Base-by-base conservation (phyloP, 352 stramenopile species). In the Blastocystis sp. region DNA sequence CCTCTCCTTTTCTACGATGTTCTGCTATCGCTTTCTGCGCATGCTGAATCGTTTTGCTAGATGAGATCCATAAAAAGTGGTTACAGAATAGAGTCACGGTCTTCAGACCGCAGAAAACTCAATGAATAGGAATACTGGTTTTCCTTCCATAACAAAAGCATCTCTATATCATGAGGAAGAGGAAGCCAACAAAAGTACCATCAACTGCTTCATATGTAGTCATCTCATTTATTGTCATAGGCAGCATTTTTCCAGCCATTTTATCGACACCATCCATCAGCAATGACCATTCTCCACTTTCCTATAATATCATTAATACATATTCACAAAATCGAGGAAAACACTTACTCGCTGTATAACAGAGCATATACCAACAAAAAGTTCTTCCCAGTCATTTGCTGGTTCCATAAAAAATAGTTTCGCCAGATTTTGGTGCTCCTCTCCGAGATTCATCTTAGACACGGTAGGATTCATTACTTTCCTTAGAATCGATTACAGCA, bases 81-180 rank as follows among this genome's bases (percentile, higher is more conserved):
- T 3, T 84, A 84, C 73, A 84, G 34, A 26, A 84, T 61, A 50
- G 29, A 54, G 43, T 84, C 73, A 5, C 73, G 45, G 53, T 84
- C 73, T 6, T 41, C 43, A 13, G 29, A 43, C 15, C 26, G 15
- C 18, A 84, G n/a, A 66, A 84, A 84, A 45, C 73, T 84, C 5
- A 84, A 53, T 4, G 73, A 84, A 45, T 84, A 84, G 13, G 73
- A 84, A n/a, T 37, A 84, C 37, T 66, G n/a, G 26, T 53, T 41
- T 68, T 84, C 73, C 47, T 84, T 84, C 73, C 73, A 84, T 11
- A 84, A 53, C 29, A 84, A 34, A 2, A 84, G 53, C 20, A 84
- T 53, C 50, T 84, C 73, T 84, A 68, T 34, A 20, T 18, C 26
- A 6, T 84, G 11, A 84, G 73, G 20, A 66, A 23, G 18, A 9